A percentile compares a stretch with the other conserved stretches of the same genome.
phyloP scores from a whole-genome alignment of 371 early-diverging fungal species.

The Apophysomyces variabilis region DNA sequence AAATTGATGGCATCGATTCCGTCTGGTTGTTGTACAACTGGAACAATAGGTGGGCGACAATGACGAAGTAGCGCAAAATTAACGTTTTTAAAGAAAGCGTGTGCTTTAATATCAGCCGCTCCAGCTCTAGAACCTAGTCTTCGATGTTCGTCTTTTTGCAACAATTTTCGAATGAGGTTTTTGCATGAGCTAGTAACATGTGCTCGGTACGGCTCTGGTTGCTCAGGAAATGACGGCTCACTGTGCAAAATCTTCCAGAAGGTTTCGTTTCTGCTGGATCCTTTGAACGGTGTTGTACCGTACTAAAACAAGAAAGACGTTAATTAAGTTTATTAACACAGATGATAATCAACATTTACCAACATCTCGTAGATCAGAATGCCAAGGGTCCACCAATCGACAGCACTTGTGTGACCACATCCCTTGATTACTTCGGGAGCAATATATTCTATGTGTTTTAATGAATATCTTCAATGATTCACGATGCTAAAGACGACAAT shows the following conservation, averaged over 20 bases:
- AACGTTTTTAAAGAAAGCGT: slow-evolving; percentile 90
- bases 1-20: slow-evolving; percentile 75
- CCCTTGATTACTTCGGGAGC: slow-evolving; percentile 96
- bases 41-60: slow-evolving; percentile 89
- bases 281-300: slow-evolving; percentile 95
- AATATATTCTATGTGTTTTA: slow-evolving; percentile 76
- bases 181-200: slow-evolving; percentile 62
- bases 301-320: slow-evolving; percentile 48
- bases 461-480: not conserved
- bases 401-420: slow-evolving; percentile 90
- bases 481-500: slow-evolving; percentile 2
- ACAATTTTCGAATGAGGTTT: slow-evolving; percentile 78
- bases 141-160: slow-evolving; percentile 85
- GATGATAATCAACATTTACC: slow-evolving; percentile 40
- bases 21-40: slow-evolving; percentile 58
- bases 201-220: slow-evolving; percentile 44
- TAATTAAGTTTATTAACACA: not conserved
- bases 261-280: slow-evolving; percentile 81
- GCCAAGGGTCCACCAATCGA: slow-evolving; percentile 99
- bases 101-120: slow-evolving; percentile 93
- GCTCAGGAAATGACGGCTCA: slow-evolving; percentile 76
- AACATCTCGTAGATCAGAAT: slow-evolving; percentile 97
- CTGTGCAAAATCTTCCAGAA: slow-evolving; percentile 83
- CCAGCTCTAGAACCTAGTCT: slow-evolving; percentile 90
- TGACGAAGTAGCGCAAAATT: slow-evolving; percentile 94